Conservation (phyloP, 2,329 filamentous ascomycete species). For the Penicillium sp. region DNA sequence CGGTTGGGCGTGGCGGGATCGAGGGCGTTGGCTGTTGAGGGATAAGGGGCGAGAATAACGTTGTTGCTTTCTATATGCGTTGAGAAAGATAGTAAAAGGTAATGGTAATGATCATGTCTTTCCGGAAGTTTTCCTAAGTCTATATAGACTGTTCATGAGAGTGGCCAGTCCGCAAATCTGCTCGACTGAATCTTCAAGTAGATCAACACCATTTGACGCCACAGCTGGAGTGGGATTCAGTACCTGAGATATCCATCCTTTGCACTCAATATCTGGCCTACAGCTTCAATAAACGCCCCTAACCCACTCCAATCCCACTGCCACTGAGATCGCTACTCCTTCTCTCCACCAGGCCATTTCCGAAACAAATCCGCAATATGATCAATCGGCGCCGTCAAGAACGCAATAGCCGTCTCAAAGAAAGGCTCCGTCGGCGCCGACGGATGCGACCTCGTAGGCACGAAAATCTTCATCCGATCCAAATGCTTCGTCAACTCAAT, state of each 20-base stretch:
- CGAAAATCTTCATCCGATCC: conserved; percentile 52
- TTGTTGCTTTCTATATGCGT: neutral
- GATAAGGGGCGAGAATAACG: neutral
- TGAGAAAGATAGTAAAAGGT: neutral
- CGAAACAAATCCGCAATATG: conserved; percentile 54
- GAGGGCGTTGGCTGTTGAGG: conserved; percentile 12
- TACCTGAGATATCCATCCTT: too few relatives aligned
- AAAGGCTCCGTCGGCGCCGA: conserved; percentile 51
- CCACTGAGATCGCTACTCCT: too few relatives aligned
- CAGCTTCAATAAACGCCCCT: too few relatives aligned
- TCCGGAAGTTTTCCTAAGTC: neutral
- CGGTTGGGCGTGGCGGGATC: conserved; percentile 8
- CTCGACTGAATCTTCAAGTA: too few relatives aligned
- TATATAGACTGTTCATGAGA: too few relatives aligned
- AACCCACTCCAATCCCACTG: too few relatives aligned
- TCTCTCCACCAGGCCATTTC: conserved; percentile 48
- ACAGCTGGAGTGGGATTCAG: too few relatives aligned
- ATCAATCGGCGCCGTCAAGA: conserved; percentile 57
- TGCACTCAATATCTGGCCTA: too few relatives aligned
- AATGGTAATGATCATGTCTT: neutral
- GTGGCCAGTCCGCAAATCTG: too few relatives aligned
- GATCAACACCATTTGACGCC: too few relatives aligned
- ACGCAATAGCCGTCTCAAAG: conserved; percentile 54
- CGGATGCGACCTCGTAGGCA: conserved; percentile 52
- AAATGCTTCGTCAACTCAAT: conserved; percentile 45